Base-by-base conservation (phyloP, 1,284 basidiomycete genomes). In the Pterulicium gracile region DNA sequence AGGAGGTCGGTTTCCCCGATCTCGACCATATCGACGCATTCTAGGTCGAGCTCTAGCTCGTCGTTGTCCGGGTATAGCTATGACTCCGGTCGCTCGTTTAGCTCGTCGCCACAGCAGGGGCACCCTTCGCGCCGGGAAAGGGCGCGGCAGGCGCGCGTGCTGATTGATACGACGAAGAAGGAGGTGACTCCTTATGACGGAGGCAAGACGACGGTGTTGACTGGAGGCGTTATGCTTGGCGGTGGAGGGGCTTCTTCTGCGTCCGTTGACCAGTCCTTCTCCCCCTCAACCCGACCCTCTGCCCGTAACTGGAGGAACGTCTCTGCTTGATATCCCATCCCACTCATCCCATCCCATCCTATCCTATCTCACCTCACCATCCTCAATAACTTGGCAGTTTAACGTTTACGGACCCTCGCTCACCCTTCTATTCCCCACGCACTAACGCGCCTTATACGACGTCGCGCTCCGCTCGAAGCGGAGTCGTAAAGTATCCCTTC, bases 151-250 rank as follows among this genome's bases (percentile, higher is more conserved):
- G 73, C 73, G 17, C 77, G 74, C 51, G 79, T 87, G 52, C 85
- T 73, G 57, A 61, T 88, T 46, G 84, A 88, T 60, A 71, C 69
- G 19, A 64, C 75, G 55, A 88, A 79, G 69, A 84, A 63, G 40
- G 80, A 82, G 46, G 81, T 88, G 50, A 88, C 84, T 43, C 81
- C 81, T 57, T 88, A 88, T 57, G 84, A 88, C 54, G 85, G 84
- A 50, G 84, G 85, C 53, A 87, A 87, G 71, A 88, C 84, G 48
- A 87, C 84, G 34, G 85, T 88, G 44, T 73, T 88, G 52, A 86
- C 85, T 4, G 84, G 84, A 47, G 84, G 85, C 53, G 85, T 88
- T 53, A 88, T 88, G 84, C 81, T 88, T 52, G 83, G 83, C 46
- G 73, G 65, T 43, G n/a, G n/a, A n/a, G 64, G 52, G 54, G 66